Evolutionary conservation across 1,284 basidiomycete genomes (phyloP).

Genomic region (Pascua sp.): DNA sequence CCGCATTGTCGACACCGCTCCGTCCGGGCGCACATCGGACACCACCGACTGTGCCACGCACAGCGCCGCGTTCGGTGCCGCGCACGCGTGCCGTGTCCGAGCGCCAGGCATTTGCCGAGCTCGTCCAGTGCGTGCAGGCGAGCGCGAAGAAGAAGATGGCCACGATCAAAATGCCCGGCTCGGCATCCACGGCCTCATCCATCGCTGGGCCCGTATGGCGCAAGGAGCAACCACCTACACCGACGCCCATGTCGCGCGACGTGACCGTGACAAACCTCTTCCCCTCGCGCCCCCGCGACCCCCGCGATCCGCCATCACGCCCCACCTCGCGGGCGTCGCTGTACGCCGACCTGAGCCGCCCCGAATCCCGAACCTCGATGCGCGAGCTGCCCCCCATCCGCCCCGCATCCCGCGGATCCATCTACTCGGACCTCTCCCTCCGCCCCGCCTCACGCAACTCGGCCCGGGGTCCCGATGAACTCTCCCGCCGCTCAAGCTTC

Average conservation of each 20-base stretch:
- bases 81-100: constrained; percentile 22
- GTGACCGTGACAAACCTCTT: not conserved
- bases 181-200: constrained; percentile 8
- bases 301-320: not conserved
- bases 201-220: constrained; percentile 7
- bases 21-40: not conserved
- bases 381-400: not conserved
- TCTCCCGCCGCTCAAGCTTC: too few relatives aligned
- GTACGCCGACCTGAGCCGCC: not conserved
- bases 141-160: constrained; percentile 22
- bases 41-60: constrained; percentile 14
- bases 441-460: not conserved
- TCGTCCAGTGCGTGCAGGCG: constrained; percentile 19
- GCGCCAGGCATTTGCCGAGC: constrained; percentile 20
- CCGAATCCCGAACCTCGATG: not conserved
- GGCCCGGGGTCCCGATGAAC: not conserved
- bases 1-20: constrained; percentile 13
- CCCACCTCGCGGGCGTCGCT: too few relatives aligned
- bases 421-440: not conserved
- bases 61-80: constrained; percentile 16
- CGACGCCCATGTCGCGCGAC: constrained; percentile 19
- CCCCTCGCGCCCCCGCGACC: too few relatives aligned
- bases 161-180: constrained; percentile 5
- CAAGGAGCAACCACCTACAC: constrained; percentile 21
- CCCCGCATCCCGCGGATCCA: not conserved